Percentiles rank a stretch among this genome's conserved stretches.
Evolutionary conservation across 169 alveolate species (phyloP).

Genomic region (Plasmodium berghei): DNA sequence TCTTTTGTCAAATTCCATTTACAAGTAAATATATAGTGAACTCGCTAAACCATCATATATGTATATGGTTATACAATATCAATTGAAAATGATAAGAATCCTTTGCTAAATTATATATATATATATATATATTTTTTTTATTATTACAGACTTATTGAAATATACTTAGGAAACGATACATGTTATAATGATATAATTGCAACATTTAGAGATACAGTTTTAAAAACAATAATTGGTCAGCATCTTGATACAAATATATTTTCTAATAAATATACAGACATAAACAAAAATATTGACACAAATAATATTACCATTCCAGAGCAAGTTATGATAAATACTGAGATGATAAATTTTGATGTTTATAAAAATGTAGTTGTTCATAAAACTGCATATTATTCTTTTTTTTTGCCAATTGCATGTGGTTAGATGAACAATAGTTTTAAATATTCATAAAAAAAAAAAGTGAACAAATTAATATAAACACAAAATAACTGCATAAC

Average conservation of each 20-base stretch:
- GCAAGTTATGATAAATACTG: constrained; percentile 15
- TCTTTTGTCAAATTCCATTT: constrained; percentile 79
- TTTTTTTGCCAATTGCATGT: constrained; percentile 81
- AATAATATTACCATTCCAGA: constrained; percentile 29
- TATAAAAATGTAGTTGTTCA: constrained; percentile 70
- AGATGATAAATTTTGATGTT: constrained; percentile 46
- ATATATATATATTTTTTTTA: background rate
- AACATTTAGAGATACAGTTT: constrained; percentile 79
- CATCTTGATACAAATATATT: constrained; percentile 82
- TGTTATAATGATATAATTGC: constrained; percentile 72
- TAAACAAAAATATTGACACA: constrained; percentile 6
- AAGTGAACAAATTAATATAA: too few species aligned
- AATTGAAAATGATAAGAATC: too few species aligned
- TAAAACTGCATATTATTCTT: constrained; percentile 85
- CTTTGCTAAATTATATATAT: background rate
- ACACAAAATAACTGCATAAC: too few species aligned
- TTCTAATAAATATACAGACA: constrained; percentile 43
- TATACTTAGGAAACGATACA: constrained; percentile 69
- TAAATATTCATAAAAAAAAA: background rate
- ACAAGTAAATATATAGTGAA: constrained; percentile 74
- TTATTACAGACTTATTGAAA: constrained; percentile 42
- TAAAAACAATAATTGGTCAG: constrained; percentile 86
- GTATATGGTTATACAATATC: too few species aligned
- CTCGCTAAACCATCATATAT: background rate
- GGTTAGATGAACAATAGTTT: constrained; percentile 80